These are phyloP conservation scores for Aspergillus proliferans DNA, from an alignment of 2,329 filamentous ascomycete genomes.

Conservation along the genomic window DNA sequence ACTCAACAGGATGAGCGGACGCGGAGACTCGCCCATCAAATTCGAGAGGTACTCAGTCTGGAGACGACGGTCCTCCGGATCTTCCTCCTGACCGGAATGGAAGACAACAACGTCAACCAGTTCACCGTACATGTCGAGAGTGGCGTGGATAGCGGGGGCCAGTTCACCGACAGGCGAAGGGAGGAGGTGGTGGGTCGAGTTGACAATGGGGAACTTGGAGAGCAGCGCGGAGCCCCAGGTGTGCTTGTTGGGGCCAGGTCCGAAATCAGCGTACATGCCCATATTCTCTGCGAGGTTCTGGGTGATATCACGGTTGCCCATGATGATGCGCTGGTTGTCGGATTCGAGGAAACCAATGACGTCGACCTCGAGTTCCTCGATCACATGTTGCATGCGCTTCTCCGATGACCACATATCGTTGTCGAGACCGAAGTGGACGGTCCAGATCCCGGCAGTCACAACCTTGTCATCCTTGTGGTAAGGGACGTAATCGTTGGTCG, in stretches of 20 bases:
- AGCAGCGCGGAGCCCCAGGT: slow-evolving; percentile 92
- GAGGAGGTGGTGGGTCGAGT: slow-evolving; percentile 91
- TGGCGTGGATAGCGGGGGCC: slow-evolving; percentile 94
- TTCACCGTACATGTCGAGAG: slow-evolving; percentile 84
- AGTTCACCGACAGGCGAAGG: slow-evolving; percentile 91
- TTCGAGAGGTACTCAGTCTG: slow-evolving; percentile 81
- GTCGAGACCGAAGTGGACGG: slow-evolving; percentile 94
- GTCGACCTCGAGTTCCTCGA: slow-evolving; percentile 93
- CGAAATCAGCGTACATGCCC: slow-evolving; percentile 98
- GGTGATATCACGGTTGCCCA: slow-evolving; percentile 95
- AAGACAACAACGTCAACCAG: slow-evolving; percentile 93
- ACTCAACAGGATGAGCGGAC: slow-evolving; percentile 77
- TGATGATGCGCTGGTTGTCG: slow-evolving; percentile 95
- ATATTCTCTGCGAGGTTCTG: slow-evolving; percentile 93
- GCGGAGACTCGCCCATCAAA: slow-evolving; percentile 74
- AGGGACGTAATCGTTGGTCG: slow-evolving; percentile 81
- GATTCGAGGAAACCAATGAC: slow-evolving; percentile 91
- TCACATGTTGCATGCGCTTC: slow-evolving; percentile 81
- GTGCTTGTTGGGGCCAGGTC: slow-evolving; percentile 96
- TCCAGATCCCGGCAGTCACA: slow-evolving; percentile 95
- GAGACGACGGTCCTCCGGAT: slow-evolving; percentile 80
- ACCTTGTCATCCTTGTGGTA: slow-evolving; percentile 84
- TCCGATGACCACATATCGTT: slow-evolving; percentile 99
- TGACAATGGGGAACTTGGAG: slow-evolving; percentile 95
- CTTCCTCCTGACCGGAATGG: slow-evolving; percentile 97